phyloP scores from a whole-genome alignment of 2,329 filamentous ascomycete species.

The Fusarium subtropicale region DNA sequence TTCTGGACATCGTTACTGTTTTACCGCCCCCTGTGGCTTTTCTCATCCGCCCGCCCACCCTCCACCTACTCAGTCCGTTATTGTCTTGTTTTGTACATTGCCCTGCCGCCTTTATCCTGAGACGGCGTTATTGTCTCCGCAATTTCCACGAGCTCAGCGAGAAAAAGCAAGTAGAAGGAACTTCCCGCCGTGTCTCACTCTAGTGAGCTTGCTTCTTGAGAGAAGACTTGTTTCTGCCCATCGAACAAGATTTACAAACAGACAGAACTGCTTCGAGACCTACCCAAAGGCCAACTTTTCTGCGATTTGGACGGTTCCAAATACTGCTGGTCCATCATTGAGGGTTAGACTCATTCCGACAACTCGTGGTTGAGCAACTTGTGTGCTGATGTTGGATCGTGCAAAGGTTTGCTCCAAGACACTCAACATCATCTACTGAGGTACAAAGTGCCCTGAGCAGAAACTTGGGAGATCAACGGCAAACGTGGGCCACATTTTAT shows the following conservation, averaged over 20 bases:
- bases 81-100: conserved; percentile 33
- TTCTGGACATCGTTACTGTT: conserved; percentile 31
- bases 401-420: conserved; percentile 30
- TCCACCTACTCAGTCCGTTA: conserved; percentile 37
- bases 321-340: conserved; percentile 23
- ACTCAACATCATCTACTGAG: conserved; percentile 12
- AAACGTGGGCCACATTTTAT: conserved; percentile 26
- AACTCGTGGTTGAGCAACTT: conserved; percentile 34
- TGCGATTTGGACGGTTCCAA: conserved; percentile 30
- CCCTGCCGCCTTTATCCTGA: conserved; percentile 37
- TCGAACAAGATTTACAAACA: conserved; percentile 31
- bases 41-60: conserved; percentile 34
- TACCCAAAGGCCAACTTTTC: conserved; percentile 27
- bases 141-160: conserved; percentile 43
- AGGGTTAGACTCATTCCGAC: conserved; percentile 24
- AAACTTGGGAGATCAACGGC: conserved; percentile 29
- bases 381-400: conserved; percentile 16
- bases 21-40: conserved; percentile 34
- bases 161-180: conserved; percentile 43
- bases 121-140: conserved; percentile 37
- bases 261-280: conserved; percentile 30
- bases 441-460: conserved; percentile 22
- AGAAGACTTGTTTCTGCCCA: conserved; percentile 22
- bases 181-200: conserved; percentile 45
- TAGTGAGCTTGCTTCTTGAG: conserved; percentile 38